Evolutionary conservation across 345 rosid genomes (phyloP).

Genomic region (Syzygium aqueum): DNA sequence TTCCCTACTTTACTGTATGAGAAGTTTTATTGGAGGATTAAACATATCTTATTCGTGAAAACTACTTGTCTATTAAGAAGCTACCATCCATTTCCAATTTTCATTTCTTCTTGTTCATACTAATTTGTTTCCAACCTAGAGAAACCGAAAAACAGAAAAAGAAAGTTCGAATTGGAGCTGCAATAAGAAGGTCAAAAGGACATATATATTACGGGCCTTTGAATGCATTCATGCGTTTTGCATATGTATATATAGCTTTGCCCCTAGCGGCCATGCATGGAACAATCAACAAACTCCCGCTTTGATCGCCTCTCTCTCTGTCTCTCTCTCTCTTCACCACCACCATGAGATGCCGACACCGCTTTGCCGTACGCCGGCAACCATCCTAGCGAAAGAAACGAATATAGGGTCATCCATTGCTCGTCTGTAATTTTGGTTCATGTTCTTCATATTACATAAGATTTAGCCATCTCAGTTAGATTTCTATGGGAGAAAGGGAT

Average conservation of each 20-base stretch:
- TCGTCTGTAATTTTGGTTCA: not conserved
- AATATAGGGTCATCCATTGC: not conserved
- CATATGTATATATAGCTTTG: not conserved
- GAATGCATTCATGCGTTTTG: not conserved
- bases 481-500: slow-evolving; percentile 24
- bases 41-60: not conserved
- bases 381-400: not conserved
- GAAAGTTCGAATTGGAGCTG: not conserved
- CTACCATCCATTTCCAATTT: not conserved
- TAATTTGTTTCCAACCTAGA: not conserved
- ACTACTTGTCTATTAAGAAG: not conserved
- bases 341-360: not conserved
- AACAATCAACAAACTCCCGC: not conserved
- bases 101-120: not conserved
- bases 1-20: not conserved
- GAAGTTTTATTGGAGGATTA: not conserved
- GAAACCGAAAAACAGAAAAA: not conserved
- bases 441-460: not conserved
- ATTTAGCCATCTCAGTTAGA: not conserved
- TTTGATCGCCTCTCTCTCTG: not conserved
- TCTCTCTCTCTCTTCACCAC: not conserved
- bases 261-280: not conserved
- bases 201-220: not conserved
- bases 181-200: not conserved
- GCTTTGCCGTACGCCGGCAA: not conserved